phyloP scores from a whole-genome alignment of 2,329 filamentous ascomycete species.

The Blumeria graminis region DNA sequence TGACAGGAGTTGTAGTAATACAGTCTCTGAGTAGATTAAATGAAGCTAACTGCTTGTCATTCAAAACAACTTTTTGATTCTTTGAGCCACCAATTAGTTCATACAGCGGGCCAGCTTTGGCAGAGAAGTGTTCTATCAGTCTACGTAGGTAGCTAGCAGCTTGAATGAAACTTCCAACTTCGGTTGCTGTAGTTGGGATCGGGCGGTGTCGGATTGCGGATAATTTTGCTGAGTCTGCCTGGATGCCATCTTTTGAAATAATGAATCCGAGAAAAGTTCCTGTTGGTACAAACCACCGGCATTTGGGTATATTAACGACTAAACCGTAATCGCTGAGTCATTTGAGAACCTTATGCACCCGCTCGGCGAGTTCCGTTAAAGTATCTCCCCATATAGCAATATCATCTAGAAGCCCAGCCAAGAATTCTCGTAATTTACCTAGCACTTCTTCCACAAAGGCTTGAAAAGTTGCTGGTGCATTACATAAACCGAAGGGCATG shows the following conservation, averaged over 20 bases:
- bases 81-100: neutral
- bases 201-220: neutral
- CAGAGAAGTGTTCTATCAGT: neutral
- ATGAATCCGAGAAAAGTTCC: neutral
- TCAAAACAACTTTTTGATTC: neutral
- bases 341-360: neutral
- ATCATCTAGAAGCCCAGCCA: neutral
- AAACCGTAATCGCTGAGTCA: neutral
- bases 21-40: neutral
- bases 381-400: neutral
- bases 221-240: neutral
- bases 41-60: neutral
- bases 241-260: neutral
- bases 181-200: neutral
- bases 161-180: neutral
- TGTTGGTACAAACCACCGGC: neutral
- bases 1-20: neutral
- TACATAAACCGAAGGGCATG: constrained; percentile 2
- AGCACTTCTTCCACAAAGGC: neutral
- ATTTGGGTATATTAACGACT: neutral
- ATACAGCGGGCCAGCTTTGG: neutral
- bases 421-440: neutral
- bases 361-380: neutral
- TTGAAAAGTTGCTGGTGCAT: constrained; percentile 2
- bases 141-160: neutral